Conservation (phyloP, 2,329 filamentous ascomycete species). For the Sporothrix humicola region DNA sequence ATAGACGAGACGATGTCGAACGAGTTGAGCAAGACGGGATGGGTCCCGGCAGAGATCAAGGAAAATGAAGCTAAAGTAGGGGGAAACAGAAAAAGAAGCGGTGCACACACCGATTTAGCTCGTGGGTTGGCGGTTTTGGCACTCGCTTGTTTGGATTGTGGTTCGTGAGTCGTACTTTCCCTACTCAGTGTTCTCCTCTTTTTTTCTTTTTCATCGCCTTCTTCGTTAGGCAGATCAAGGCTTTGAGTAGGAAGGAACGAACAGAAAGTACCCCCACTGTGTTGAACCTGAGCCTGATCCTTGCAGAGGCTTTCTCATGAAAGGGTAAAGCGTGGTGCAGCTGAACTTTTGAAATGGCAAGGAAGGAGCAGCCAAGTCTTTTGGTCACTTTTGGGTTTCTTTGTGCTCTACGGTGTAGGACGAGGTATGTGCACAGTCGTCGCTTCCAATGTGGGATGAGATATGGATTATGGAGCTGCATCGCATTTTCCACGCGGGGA, state of each 20-base stretch:
- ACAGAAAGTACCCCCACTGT: background rate
- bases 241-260: background rate
- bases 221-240: conserved; percentile 23
- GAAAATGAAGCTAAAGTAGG: conserved; percentile 26
- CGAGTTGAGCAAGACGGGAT: background rate
- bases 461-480: background rate
- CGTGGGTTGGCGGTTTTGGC: background rate
- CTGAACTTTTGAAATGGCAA: background rate
- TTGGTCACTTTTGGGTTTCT: background rate
- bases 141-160: too few species aligned
- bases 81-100: background rate
- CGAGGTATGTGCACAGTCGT: background rate
- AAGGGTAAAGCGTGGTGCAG: conserved; percentile 1
- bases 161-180: too few species aligned
- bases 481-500: conserved; percentile 10
- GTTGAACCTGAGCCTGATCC: background rate
- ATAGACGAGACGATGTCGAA: background rate
- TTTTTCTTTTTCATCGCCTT: background rate
- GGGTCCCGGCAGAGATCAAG: background rate
- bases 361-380: conserved; percentile 2
- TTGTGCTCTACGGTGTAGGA: background rate
- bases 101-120: background rate
- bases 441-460: background rate
- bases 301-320: conserved; percentile 1
- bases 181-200: background rate